These are phyloP conservation scores for Angomonas deanei DNA, from an alignment of 208 protist genomes.

Conservation along the genomic window DNA sequence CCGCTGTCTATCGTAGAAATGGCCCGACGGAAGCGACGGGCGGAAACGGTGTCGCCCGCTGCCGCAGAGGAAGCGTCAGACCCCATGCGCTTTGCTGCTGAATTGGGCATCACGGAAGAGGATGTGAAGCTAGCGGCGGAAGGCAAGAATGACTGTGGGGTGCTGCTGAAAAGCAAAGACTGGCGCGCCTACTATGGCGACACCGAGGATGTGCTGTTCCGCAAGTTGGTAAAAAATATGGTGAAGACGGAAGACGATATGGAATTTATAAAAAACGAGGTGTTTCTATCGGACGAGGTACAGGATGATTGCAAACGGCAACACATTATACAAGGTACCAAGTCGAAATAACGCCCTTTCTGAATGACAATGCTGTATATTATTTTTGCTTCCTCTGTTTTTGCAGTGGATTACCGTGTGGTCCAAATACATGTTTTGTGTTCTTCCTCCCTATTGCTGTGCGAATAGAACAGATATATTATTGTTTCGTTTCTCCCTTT, in stretches of 20 bases:
- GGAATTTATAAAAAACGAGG: slow-evolving; percentile 34
- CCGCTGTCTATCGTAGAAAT: neutral
- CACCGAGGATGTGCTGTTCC: slow-evolving; percentile 48
- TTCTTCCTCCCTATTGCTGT: too few species aligned
- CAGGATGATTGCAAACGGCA: slow-evolving; percentile 18
- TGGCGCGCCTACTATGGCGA: slow-evolving; percentile 51
- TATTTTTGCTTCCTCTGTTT: too few species aligned
- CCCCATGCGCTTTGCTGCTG: slow-evolving; percentile 5
- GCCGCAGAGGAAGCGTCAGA: neutral
- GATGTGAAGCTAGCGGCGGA: slow-evolving; percentile 33
- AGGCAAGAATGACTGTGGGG: slow-evolving; percentile 7
- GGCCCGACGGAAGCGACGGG: neutral
- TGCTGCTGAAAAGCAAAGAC: slow-evolving; percentile 24
- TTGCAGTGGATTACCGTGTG: too few species aligned
- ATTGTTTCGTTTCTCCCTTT: too few species aligned
- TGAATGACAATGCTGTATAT: too few species aligned
- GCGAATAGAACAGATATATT: too few species aligned
- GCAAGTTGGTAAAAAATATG: slow-evolving; percentile 26
- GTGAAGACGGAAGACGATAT: slow-evolving; percentile 19
- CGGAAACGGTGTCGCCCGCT: neutral
- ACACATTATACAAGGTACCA: neutral
- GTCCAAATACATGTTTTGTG: too few species aligned
- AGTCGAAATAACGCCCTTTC: too few species aligned
- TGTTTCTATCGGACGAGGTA: slow-evolving; percentile 16
- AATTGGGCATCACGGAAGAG: slow-evolving; percentile 28